These are phyloP conservation scores for Paramecium pentaurelia DNA, from an alignment of 73 alveolate species.

Conservation along the genomic window DNA sequence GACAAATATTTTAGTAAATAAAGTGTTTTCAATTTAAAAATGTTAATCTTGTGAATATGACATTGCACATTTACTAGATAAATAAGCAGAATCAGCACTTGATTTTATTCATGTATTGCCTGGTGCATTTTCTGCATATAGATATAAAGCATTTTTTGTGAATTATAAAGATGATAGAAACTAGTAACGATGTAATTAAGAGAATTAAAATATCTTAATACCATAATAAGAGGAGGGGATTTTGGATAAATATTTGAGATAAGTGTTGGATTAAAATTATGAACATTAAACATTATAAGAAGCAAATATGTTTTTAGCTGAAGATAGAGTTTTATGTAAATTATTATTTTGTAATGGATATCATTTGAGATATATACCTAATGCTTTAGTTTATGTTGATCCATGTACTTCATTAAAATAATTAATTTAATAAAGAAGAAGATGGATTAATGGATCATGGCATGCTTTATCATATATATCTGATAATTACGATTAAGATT, in stretches of 20 bases:
- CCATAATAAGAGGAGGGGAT: neutral
- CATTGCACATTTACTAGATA: slow-evolving; percentile 63
- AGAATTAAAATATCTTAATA: neutral
- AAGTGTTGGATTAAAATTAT: slow-evolving; percentile 41
- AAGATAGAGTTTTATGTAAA: slow-evolving; percentile 68
- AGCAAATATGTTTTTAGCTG: slow-evolving; percentile 73
- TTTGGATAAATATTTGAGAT: slow-evolving; percentile 20
- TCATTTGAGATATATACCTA: slow-evolving; percentile 57
- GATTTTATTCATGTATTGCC: slow-evolving; percentile 68
- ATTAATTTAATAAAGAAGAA: slow-evolving; percentile 63
- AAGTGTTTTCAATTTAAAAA: slow-evolving; percentile 1
- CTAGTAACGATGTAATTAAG: neutral
- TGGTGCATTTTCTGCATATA: slow-evolving; percentile 68
- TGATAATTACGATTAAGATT: neutral
- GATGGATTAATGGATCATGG: slow-evolving; percentile 76
- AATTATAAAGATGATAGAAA: neutral
- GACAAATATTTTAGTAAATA: neutral
- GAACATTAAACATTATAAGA: slow-evolving; percentile 14
- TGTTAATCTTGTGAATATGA: slow-evolving; percentile 59
- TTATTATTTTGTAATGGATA: neutral
- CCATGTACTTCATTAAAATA: slow-evolving; percentile 58
- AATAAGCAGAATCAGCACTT: slow-evolving; percentile 59
- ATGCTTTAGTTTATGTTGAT: slow-evolving; percentile 68
- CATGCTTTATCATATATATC: slow-evolving; percentile 57
- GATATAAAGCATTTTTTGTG: slow-evolving; percentile 51